Evolutionary conservation across 192 early-diverging fungal species (phyloP).

Genomic region (Entomortierella lignicola): DNA sequence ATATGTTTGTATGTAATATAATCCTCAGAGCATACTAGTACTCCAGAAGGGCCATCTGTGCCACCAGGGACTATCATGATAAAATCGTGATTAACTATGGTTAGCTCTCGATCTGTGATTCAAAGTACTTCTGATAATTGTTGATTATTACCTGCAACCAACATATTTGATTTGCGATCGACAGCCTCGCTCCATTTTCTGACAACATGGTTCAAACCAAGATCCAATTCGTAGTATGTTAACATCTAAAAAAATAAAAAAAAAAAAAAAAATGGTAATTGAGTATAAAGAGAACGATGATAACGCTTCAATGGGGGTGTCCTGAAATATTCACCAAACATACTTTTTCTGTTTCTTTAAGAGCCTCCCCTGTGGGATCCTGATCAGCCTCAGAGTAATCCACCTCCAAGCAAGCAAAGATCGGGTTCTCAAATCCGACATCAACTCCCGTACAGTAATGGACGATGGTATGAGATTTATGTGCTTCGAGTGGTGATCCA

Average conservation of each 20-base stretch:
- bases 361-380: slow-evolving; percentile 77
- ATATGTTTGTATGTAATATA: slow-evolving; percentile 89
- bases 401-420: slow-evolving; percentile 94
- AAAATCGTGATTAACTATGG: not conserved
- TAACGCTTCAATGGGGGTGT: too few relatives aligned
- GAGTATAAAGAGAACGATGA: too few relatives aligned
- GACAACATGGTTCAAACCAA: slow-evolving; percentile 98
- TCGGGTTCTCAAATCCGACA: slow-evolving; percentile 98
- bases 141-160: slow-evolving; percentile 73
- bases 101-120: not conserved
- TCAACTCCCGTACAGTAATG: slow-evolving; percentile 90
- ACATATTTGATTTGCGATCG: slow-evolving; percentile 76
- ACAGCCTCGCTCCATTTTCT: slow-evolving; percentile 94
- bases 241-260: slow-evolving; percentile 67
- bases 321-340: not conserved
- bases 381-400: slow-evolving; percentile 86
- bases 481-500: slow-evolving; percentile 96
- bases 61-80: slow-evolving; percentile 79
- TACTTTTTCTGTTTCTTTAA: slow-evolving; percentile 79
- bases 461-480: slow-evolving; percentile 81
- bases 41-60: slow-evolving; percentile 95
- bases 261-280: not conserved
- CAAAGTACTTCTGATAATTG: not conserved
- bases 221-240: slow-evolving; percentile 96
- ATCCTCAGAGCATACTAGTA: slow-evolving; percentile 94